These are phyloP conservation scores for Ophiostoma sp. DNA, from an alignment of 2,329 filamentous ascomycete species.

Conservation along the genomic window DNA sequence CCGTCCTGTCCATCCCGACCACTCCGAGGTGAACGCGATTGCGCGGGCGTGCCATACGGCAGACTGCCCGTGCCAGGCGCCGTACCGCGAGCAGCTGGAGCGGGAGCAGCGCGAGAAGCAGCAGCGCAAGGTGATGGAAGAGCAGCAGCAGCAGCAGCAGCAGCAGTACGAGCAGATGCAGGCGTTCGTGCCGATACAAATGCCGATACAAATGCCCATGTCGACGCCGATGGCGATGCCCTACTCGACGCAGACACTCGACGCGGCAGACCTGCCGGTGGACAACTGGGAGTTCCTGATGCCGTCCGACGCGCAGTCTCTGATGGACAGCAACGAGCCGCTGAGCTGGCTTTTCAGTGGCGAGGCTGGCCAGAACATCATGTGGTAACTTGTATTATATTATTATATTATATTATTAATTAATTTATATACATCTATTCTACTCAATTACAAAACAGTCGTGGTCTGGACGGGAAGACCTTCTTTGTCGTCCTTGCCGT, in stretches of 20 bases:
- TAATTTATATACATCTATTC: neutral
- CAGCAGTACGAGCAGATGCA: neutral
- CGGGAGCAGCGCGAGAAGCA: conserved; percentile 15
- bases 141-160: conserved; percentile 10
- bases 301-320: conserved; percentile 26
- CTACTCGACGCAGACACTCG: neutral
- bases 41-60: conserved; percentile 13
- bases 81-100: conserved; percentile 15
- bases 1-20: neutral
- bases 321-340: conserved; percentile 21
- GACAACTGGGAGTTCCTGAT: conserved; percentile 43
- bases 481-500: neutral
- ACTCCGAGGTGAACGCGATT: neutral
- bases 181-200: too few relatives aligned
- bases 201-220: neutral
- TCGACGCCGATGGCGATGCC: neutral
- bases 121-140: conserved; percentile 13
- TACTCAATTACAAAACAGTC: neutral
- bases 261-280: conserved; percentile 23
- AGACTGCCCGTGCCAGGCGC: conserved; percentile 18
- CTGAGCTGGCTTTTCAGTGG: conserved; percentile 3
- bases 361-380: neutral
- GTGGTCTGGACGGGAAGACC: neutral
- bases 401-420: neutral
- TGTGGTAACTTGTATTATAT: neutral